Conservation (phyloP, 805 yeast genomes). For the Starmerella bombicola region DNA sequence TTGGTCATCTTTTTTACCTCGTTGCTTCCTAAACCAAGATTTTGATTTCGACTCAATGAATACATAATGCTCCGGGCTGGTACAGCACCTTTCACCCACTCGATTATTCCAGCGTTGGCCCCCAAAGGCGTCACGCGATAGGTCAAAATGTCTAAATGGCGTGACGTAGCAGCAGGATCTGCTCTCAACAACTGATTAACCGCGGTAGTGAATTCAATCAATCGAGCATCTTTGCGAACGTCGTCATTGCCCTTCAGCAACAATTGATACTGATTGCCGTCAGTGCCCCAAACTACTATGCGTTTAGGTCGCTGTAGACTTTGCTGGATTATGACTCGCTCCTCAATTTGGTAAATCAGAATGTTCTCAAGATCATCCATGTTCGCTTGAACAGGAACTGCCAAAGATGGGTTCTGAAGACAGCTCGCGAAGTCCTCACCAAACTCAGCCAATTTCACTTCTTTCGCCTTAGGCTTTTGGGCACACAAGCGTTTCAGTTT, state of each 20-base stretch:
- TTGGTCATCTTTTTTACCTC: constrained; percentile 31
- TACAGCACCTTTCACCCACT: constrained; percentile 67
- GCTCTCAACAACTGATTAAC: constrained; percentile 59
- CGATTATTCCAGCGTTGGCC: constrained; percentile 81
- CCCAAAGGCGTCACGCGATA: constrained; percentile 83
- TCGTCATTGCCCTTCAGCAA: constrained; percentile 83
- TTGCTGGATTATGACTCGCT: constrained; percentile 53
- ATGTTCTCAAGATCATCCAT: constrained; percentile 19
- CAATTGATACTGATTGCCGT: constrained; percentile 59
- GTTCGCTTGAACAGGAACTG: constrained; percentile 22
- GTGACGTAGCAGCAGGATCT: constrained; percentile 58
- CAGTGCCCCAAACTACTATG: constrained; percentile 61
- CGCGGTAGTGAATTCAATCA: constrained; percentile 82
- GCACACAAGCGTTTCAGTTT: constrained; percentile 10
- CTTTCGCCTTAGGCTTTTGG: constrained; percentile 2
- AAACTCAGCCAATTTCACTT: constrained; percentile 7
- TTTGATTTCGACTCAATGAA: constrained; percentile 22
- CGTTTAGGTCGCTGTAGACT: constrained; percentile 84
- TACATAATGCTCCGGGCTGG: constrained; percentile 56
- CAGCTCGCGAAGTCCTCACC: constrained; percentile 12
- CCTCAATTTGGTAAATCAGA: constrained; percentile 49
- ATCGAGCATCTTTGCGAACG: constrained; percentile 85
- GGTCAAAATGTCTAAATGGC: constrained; percentile 59
- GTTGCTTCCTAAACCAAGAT: constrained; percentile 24
- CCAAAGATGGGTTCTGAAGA: constrained; percentile 12